Conservation (phyloP, 169 alveolate genomes). For the Plasmodium berghei region DNA sequence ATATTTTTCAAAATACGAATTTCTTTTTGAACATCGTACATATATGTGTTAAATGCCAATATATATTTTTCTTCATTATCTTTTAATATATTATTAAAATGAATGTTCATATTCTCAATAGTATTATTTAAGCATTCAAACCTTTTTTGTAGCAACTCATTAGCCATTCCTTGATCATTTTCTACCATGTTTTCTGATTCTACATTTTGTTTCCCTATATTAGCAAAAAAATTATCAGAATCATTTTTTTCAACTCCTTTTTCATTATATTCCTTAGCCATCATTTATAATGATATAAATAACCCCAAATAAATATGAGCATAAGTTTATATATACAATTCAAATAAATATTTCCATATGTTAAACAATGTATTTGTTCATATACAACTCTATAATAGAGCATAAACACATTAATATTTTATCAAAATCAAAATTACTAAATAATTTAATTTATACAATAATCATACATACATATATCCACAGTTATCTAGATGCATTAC, state of each 20-base stretch:
- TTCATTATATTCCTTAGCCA: slow-evolving; percentile 15
- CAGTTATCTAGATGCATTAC: background rate
- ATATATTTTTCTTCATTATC: slow-evolving; percentile 73
- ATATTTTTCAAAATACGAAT: slow-evolving; percentile 43
- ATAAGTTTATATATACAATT: too few species aligned
- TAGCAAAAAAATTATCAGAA: background rate
- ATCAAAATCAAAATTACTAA: too few species aligned
- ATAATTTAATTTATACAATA: too few species aligned
- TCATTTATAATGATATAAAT: background rate
- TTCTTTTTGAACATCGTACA: slow-evolving; percentile 76
- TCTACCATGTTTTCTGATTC: background rate
- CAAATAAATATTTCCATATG: too few species aligned
- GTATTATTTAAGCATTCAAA: slow-evolving; percentile 59
- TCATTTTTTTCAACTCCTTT: slow-evolving; percentile 2
- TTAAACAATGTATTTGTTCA: too few species aligned
- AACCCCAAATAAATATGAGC: too few species aligned
- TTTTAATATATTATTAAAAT: slow-evolving; percentile 40
- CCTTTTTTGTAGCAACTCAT: slow-evolving; percentile 45
- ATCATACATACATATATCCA: background rate
- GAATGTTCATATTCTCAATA: slow-evolving; percentile 55
- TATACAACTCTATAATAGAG: too few species aligned
- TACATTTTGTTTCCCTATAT: slow-evolving; percentile 1
- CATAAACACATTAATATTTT: too few species aligned
- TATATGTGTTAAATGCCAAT: slow-evolving; percentile 67
- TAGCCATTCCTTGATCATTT: background rate